Evolutionary conservation across 306 rosid species (phyloP), one percentile per base, ranked within the genome.

Genomic region (Spatholobus suberectus): DNA sequence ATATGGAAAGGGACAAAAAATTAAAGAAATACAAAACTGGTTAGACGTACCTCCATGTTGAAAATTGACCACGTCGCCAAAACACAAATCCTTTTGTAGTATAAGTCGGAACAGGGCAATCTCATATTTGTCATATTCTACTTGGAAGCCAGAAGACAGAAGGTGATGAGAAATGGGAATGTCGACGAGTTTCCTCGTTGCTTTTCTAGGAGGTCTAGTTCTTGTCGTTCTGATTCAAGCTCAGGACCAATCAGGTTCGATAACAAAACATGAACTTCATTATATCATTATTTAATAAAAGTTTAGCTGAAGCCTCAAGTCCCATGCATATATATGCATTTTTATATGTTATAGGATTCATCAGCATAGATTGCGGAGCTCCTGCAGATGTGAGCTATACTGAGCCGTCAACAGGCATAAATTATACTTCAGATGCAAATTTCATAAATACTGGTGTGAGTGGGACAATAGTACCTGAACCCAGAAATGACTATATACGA

Each of bases 361-460:
- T 88, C 54, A 90, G 84, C 90, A 59, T 88, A 66, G 90, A 79
- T 18, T 90, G 90, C 34, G 91, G 91, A 26, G 38, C 12, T n/a
- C 81, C 84, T 18, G 38, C n/a, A n/a, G n/a, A 37, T 3, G 51
- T 70, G 3, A 85, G 0, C 84, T 86, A 81, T 20, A 63, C 85
- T 2, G 89, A 83, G 47, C 1, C 17, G 24, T 40, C 5, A 0
- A 58, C 83, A 5, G 76, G 72, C 26, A 57, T 90, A 59, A 14
- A 78, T 7, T 90, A 88, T 82, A 81, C 77, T 29, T 88, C 92
- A 15, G 92, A 90, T 35, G 88, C 77, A 0, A 49, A 81, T 5
- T 88, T 80, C 67, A 85, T 87, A 1, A 49, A 72, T 59, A 21
- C 83, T 20, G 92, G 94, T 5, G 35, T 15, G 3, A 85, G 84